Evolutionary conservation across 192 early-diverging fungal species (phyloP).

Genomic region (Entomortierella parvispora): DNA sequence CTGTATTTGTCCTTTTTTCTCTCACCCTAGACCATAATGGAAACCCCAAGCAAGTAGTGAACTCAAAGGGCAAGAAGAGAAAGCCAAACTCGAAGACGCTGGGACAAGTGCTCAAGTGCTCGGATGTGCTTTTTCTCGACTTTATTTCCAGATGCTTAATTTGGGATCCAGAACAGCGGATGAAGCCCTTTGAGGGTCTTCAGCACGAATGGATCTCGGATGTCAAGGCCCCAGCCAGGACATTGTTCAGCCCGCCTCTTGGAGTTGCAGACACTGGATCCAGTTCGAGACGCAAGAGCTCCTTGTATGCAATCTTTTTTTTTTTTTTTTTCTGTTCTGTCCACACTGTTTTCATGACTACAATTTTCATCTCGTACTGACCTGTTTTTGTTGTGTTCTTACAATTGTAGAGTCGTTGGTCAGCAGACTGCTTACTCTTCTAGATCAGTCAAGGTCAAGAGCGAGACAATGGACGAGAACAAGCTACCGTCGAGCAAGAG

Average conservation of each 20-base stretch:
- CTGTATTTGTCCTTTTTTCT: constrained; percentile 37
- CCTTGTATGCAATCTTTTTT: constrained; percentile 10
- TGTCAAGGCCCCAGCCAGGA: constrained; percentile 7
- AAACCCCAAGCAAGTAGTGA: constrained; percentile 68
- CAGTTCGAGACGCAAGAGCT: constrained; percentile 21
- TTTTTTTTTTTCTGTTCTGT: too few species aligned
- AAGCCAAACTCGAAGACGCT: constrained; percentile 79
- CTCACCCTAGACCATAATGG: constrained; percentile 53
- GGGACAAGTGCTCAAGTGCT: constrained; percentile 68
- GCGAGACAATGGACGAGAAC: too few species aligned
- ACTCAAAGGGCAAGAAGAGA: constrained; percentile 89
- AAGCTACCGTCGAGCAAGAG: too few species aligned
- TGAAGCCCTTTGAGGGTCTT: constrained; percentile 85
- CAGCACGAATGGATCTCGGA: constrained; percentile 84
- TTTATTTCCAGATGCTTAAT: constrained; percentile 85
- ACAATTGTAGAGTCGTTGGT: too few species aligned
- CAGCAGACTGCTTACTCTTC: too few species aligned
- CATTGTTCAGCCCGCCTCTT: constrained; percentile 5
- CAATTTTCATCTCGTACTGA: too few species aligned
- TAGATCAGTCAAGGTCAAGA: too few species aligned
- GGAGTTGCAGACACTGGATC: constrained; percentile 4
- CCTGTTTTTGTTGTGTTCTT: too few species aligned
- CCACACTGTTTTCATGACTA: too few species aligned
- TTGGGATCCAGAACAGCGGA: constrained; percentile 88
- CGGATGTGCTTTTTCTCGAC: constrained; percentile 82